Evolutionary conservation across 495 filamentous ascomycete genomes (phyloP), one percentile per base, ranked within the genome.

Genomic region (Neurospora sp.): DNA sequence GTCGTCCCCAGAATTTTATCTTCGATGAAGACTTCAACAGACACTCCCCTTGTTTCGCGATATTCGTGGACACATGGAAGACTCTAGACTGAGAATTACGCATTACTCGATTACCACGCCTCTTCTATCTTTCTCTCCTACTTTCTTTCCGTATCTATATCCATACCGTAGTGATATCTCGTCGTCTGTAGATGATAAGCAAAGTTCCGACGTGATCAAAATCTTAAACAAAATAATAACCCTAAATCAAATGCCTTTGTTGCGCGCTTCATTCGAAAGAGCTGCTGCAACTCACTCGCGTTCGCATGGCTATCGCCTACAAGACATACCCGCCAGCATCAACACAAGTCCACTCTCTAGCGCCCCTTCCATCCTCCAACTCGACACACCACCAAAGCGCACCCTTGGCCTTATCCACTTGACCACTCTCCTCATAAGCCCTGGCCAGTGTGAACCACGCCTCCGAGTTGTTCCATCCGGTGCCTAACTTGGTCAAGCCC

Each of bases 401-500:
- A 70, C 87, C 86, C 79, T 93, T 94, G 66, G 96, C 90, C 79
- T 94, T 97, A 62, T 94, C 92, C 8, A 88, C 80, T 84, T 98
- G 92, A 8, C 91, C 92, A 71, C 91, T 91, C 72, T 91, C 89
- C 82, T 98, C 95, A 76, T 97, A 92, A 66, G 91, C 93, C 75
- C 93, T 84, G 1, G 96, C 93, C 18, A 99, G 87, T 11, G 90
- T 90, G 77, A 91, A 94, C 96, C 96, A 99, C 23, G 95, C 96
- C 79, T 97, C 96, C n/a, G 91, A 90, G 77, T 91, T 88, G 80
- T 97, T 93, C 96, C 96, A 98, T 6, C 94, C 95, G 38, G 83
- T 85, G n/a, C 94, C 94, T 4, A 93, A 87, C 82, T 92, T 95
- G 3, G 93, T 97, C 72, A 98, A 85, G 3, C 87, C 87, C 9